Base-by-base conservation (phyloP, 2,329 filamentous ascomycete genomes). In the Fusarium sp. region DNA sequence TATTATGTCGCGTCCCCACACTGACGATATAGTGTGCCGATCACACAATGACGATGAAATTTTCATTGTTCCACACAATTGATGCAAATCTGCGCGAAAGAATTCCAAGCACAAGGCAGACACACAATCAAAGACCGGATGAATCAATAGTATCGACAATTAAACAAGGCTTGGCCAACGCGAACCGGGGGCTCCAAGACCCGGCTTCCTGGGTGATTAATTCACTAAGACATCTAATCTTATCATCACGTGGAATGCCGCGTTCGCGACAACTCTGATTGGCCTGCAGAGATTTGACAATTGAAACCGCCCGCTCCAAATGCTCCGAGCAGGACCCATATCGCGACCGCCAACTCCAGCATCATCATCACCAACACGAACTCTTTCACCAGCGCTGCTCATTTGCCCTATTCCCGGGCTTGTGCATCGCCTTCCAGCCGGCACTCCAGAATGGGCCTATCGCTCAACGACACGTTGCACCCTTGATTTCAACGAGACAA, bases 171-270 rank as follows among this genome's bases (percentile, higher is more conserved):
- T 23, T 36, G 37, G 15, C 15, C 11, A 34, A 28, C 31, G 41
- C 7, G 31, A 47, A 34, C 37, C 9, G 37, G 30, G 36, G 44
- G 31, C 40, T 52, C n/a, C 8, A 60, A 39, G 47, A 34, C 36
- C 37, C 9, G 11, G 47, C 11, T 34, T 15, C 27, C 9, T 11
- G 37, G 37, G 34, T 27, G 48, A 39, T 31, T 52, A 39, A 34
- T 23, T 48, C 12, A 36, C 46, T 28, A 56, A 71, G 65, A 71
- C 37, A 69, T 52, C 15, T 41, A 16, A 65, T 70, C 72, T 74
- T 74, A 74, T 74, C 73, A 57, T 75, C 73, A 75, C 73, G 73
- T 75, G 73, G 58, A 71, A n/a, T 47, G 8, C 13, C 12, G 23
- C 43, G 23, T 51, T 12, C 39, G 5, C 4, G 1, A 4, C 4